Percentiles rank a stretch among this genome's conserved stretches.
phyloP scores from a whole-genome alignment of 192 early-diverging fungal species.

The Mortierella antarctica region DNA sequence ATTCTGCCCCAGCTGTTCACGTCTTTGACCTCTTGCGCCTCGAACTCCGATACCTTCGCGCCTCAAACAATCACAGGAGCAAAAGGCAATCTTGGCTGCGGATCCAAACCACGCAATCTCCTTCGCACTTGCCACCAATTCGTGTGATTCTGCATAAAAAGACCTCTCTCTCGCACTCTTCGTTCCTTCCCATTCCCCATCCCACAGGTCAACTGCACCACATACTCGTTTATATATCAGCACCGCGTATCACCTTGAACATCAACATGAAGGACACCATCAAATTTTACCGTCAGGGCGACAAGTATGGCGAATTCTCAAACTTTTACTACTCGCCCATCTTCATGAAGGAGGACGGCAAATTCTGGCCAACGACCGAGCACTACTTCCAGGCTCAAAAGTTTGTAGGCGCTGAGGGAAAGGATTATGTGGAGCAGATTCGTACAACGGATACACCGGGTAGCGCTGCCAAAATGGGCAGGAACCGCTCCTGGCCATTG shows the following conservation, averaged over 20 bases:
- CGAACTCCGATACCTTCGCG: too few species aligned
- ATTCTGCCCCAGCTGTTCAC: too few species aligned
- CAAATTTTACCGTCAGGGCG: slow-evolving; percentile 53
- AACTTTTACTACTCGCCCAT: slow-evolving; percentile 55
- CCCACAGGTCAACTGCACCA: background rate
- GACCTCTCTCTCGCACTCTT: background rate
- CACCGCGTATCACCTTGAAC: too few species aligned
- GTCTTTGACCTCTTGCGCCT: too few species aligned
- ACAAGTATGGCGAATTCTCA: slow-evolving; percentile 53
- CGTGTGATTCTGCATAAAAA: background rate
- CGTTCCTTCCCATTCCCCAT: background rate
- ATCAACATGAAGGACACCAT: slow-evolving; percentile 38
- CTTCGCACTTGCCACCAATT: background rate
- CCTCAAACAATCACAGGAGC: too few species aligned
- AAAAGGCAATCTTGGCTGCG: too few species aligned
- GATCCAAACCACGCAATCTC: background rate
- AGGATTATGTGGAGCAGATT: slow-evolving; percentile 38
- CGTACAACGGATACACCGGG: slow-evolving; percentile 26
- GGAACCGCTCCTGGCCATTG: slow-evolving; percentile 33
- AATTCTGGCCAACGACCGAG: slow-evolving; percentile 54
- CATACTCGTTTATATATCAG: too few species aligned
- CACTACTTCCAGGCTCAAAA: slow-evolving; percentile 59
- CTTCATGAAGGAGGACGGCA: slow-evolving; percentile 4
- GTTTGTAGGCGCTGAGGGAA: slow-evolving; percentile 29
- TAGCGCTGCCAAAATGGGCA: slow-evolving; percentile 56